Conservation (phyloP, 2,329 filamentous ascomycete genomes). For the Colletotrichum navitas region DNA sequence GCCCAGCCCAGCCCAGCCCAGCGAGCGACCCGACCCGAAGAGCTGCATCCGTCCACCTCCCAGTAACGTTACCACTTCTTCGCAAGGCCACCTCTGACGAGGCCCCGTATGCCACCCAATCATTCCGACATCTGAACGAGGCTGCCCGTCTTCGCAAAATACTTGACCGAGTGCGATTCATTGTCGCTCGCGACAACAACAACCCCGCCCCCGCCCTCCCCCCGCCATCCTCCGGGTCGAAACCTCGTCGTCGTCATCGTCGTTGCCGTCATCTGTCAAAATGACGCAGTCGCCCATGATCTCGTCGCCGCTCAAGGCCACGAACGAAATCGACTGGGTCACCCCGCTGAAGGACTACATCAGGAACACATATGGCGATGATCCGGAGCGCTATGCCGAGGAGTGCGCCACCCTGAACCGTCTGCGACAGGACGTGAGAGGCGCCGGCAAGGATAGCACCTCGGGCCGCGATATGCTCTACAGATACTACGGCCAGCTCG, state of each 20-base stretch:
- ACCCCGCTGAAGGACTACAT: conserved; percentile 93
- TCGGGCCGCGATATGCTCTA: conserved; percentile 94
- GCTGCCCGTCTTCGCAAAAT: conserved; percentile 25
- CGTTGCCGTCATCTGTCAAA: conserved; percentile 44
- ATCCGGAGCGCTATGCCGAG: conserved; percentile 94
- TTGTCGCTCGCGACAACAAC: conserved; percentile 14
- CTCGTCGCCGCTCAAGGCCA: conserved; percentile 90
- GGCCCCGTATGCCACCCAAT: conserved; percentile 40
- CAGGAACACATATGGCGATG: conserved; percentile 92
- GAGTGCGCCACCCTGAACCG: conserved; percentile 96
- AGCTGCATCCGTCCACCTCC: conserved; percentile 37
- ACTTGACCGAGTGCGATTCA: conserved; percentile 25
- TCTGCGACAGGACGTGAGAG: conserved; percentile 97
- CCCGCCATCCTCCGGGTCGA: conserved; percentile 26
- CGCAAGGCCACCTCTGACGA: conserved; percentile 34
- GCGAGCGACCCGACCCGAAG: conserved; percentile 26
- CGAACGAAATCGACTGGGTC: conserved; percentile 99
- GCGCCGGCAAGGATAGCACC: conserved; percentile 95
- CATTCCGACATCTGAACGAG: conserved; percentile 36
- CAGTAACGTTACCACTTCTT: conserved; percentile 16
- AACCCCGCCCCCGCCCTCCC: neutral
- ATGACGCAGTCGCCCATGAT: conserved; percentile 96
- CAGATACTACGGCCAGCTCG: conserved; percentile 96
- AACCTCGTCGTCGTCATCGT: conserved; percentile 31
- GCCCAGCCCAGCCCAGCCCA: neutral